A percentile compares a stretch with the other conserved stretches of the same genome.
These are phyloP conservation scores for Aspergillus saccharolyticus DNA, from an alignment of 495 filamentous ascomycete genomes.

Conservation along the genomic window DNA sequence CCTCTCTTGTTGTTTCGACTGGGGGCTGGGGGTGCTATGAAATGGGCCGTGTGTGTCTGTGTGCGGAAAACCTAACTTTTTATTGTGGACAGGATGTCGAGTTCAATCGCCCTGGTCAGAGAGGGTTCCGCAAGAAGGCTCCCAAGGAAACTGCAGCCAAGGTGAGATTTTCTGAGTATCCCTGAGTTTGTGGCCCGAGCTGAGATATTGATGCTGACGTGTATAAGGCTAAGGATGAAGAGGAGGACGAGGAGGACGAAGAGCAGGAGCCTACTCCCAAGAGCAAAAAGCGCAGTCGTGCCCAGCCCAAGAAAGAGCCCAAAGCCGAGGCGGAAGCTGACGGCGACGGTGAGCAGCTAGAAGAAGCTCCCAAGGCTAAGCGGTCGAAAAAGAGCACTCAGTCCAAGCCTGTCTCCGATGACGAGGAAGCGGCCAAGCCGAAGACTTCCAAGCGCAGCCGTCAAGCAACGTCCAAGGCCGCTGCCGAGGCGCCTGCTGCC, in stretches of 20 bases:
- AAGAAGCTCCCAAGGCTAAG: conserved; percentile 3
- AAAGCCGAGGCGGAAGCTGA: conserved; percentile 2
- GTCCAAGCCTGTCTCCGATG: neutral
- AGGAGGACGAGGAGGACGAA: conserved; percentile 27
- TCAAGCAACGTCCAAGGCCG: conserved; percentile 3
- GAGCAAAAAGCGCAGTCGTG: conserved; percentile 16
- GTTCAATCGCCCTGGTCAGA: conserved; percentile 60
- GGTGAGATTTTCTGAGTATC: conserved; percentile 12
- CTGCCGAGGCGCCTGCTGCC: neutral
- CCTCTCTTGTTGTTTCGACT: neutral
- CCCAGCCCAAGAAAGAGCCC: neutral
- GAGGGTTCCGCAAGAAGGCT: conserved; percentile 50
- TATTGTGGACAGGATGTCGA: conserved; percentile 52
- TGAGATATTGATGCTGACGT: no score
- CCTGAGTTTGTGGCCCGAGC: conserved; percentile 2
- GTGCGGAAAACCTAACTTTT: conserved; percentile 3
- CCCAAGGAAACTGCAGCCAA: conserved; percentile 37
- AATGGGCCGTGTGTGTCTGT: conserved; percentile 11
- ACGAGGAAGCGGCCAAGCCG: conserved; percentile 1
- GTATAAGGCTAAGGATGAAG: conserved; percentile 4
- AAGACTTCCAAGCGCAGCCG: conserved; percentile 3
- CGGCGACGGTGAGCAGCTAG: conserved; percentile 21
- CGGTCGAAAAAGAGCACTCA: conserved; percentile 1
- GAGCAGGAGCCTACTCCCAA: conserved; percentile 28
- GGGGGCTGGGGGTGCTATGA: neutral